phyloP scores from a whole-genome alignment of 2,329 filamentous ascomycete species.

The Aspergillus flavus region DNA sequence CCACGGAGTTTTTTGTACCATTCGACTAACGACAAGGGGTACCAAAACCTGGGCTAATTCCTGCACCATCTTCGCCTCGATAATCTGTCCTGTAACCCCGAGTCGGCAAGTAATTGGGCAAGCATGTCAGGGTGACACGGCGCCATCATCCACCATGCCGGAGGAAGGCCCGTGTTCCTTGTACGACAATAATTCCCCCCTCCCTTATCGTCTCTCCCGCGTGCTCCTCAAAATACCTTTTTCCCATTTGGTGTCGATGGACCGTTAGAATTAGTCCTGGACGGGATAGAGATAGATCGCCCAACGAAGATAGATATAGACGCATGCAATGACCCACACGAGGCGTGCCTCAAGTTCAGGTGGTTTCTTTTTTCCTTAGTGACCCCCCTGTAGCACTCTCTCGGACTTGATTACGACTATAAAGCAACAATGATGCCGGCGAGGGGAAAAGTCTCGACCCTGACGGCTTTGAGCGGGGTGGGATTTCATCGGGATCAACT shows the following conservation, averaged over 20 bases:
- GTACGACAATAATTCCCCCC: neutral
- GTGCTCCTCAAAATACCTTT: neutral
- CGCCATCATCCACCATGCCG: slow-evolving; percentile 1
- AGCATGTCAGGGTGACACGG: neutral
- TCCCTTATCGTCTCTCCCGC: neutral
- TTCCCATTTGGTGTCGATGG: neutral
- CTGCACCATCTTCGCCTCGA: slow-evolving; percentile 6
- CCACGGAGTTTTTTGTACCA: slow-evolving; percentile 1
- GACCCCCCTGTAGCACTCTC: neutral
- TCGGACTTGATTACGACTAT: neutral
- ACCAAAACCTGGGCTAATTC: neutral
- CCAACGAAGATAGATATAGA: neutral
- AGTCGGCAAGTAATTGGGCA: neutral
- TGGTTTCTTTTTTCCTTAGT: neutral
- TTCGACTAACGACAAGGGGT: neutral
- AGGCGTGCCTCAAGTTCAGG: neutral
- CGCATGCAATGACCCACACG: slow-evolving; percentile 5
- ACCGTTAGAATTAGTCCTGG: neutral
- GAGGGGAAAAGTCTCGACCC: neutral
- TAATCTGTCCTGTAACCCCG: slow-evolving; percentile 2
- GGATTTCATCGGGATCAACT: neutral
- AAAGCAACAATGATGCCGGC: neutral
- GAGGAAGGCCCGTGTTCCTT: neutral
- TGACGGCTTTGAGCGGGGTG: neutral
- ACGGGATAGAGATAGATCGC: slow-evolving; percentile 2